Conservation (phyloP, 176 grass and related monocot species). For the Cenchrus purpureus region DNA sequence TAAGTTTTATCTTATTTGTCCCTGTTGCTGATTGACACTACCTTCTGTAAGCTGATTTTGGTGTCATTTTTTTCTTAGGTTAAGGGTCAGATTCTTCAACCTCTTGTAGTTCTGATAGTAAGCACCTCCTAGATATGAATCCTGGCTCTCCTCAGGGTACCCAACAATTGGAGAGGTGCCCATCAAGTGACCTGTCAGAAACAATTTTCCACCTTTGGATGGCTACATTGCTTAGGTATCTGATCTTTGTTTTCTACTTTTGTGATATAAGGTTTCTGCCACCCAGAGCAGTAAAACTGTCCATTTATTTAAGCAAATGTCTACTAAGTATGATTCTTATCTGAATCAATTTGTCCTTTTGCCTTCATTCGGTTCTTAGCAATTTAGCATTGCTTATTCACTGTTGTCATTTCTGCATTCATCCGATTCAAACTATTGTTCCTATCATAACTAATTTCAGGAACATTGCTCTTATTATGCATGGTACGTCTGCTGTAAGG, state of each 20-base stretch:
- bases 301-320: too few species aligned
- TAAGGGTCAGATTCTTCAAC: slow-evolving; percentile 55
- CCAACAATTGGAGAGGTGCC: slow-evolving; percentile 26
- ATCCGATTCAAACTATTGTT: neutral
- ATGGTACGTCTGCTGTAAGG: slow-evolving; percentile 45
- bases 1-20: neutral
- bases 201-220: slow-evolving; percentile 21
- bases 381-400: too few species aligned
- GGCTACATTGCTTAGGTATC: slow-evolving; percentile 39
- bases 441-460: slow-evolving; percentile 25
- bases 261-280: neutral
- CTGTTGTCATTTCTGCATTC: neutral
- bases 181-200: slow-evolving; percentile 24
- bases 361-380: too few species aligned
- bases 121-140: slow-evolving; percentile 41
- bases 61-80: slow-evolving; percentile 40
- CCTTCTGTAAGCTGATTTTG: slow-evolving; percentile 21
- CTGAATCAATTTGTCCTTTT: too few species aligned
- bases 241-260: slow-evolving; percentile 24
- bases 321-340: too few species aligned
- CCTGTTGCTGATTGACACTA: neutral
- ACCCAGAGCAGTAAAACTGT: neutral
- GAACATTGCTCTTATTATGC: slow-evolving; percentile 34
- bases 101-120: slow-evolving; percentile 45
- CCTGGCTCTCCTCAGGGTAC: slow-evolving; percentile 36